Evolutionary conservation across 805 yeast genomes (phyloP), one percentile per base, ranked within the genome.

Genomic region (Saccharomycopsis javanensis): DNA sequence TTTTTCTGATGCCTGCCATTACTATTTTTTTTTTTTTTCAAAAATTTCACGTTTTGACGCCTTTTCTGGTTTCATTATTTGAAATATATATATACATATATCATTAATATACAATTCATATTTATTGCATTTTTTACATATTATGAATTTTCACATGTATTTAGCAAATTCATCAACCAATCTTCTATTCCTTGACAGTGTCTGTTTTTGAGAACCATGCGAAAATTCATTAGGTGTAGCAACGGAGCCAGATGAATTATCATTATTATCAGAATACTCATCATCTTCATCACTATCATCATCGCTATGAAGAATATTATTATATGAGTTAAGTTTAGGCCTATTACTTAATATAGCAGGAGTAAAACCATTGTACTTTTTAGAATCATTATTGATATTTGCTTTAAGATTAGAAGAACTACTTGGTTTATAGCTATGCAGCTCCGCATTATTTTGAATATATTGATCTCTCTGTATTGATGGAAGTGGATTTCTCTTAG

Each of bases 271-370:
- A 5, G 48, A 42, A 13, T 55, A 27, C 6, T 51, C 59, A 6
- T 57, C 59, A n/a, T 57, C 59, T 25, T 57, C 60, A 33, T 57
- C 60, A 38, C 56, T 59, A 33, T 57, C 60, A 23, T 57, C 58
- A 23, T 57, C 60, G 16, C 60, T 57, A 30, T 57, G 60, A 3
- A 57, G 35, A 16, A 54, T 35, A 28, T 18, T 23, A 31, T 31
- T 51, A 8, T 23, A 42, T 3, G 48, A 42, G 15, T 23, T 20
- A 13, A 23, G 15, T 23, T 20, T 42, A 6, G n/a, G 18, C 23
- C 48, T 42, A 20, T 42, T 42, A 25, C 5, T 42, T 3, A 23
- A 28, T 20, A n/a, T 18, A 8, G 25, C 6, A 20, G 48, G n/a
- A 7, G 7, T 11, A 3, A 42, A 23, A 42, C 15, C 23, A 20